Evolutionary conservation across 2,329 filamentous ascomycete genomes (phyloP).

Genomic region (Fusarium sp.): DNA sequence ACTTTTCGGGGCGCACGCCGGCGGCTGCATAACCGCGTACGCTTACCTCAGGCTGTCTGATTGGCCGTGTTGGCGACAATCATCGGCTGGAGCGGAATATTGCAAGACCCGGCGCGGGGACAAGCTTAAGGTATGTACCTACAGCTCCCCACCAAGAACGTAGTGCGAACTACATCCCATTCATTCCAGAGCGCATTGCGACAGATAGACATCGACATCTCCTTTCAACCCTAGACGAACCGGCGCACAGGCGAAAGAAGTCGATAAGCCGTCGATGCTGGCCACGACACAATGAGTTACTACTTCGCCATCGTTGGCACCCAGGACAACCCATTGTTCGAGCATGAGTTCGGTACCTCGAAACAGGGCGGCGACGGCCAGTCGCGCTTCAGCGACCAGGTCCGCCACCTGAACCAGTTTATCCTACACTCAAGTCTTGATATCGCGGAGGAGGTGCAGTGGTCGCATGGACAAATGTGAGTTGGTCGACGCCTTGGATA

Average conservation of each 20-base stretch:
- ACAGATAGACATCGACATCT: conserved; percentile 10
- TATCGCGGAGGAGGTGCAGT: conserved; percentile 96
- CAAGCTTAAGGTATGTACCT: not conserved
- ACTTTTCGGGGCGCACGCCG: conserved; percentile 39
- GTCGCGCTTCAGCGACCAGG: conserved; percentile 88
- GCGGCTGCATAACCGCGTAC: conserved; percentile 37
- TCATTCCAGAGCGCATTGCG: conserved; percentile 1
- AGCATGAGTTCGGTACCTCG: conserved; percentile 96
- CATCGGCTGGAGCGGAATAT: conserved; percentile 49
- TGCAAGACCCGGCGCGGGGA: conserved; percentile 40
- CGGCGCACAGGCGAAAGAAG: not conserved
- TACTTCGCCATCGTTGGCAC: conserved; percentile 98
- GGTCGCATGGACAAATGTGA: conserved; percentile 88
- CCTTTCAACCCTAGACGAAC: not conserved
- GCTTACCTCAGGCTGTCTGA: conserved; percentile 26
- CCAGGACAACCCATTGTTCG: conserved; percentile 95
- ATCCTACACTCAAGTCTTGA: conserved; percentile 95
- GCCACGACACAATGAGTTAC: conserved; percentile 83
- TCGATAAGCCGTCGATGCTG: conserved; percentile 45
- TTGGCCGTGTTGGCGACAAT: conserved; percentile 22
- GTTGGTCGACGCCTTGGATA: conserved; percentile 34
- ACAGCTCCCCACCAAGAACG: conserved; percentile 12
- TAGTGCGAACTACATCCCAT: not conserved
- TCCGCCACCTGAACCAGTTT: conserved; percentile 96
- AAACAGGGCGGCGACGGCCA: conserved; percentile 96